Conservation (phyloP, 805 yeast genomes). For the Groenewaldozyma salmanticensis region DNA sequence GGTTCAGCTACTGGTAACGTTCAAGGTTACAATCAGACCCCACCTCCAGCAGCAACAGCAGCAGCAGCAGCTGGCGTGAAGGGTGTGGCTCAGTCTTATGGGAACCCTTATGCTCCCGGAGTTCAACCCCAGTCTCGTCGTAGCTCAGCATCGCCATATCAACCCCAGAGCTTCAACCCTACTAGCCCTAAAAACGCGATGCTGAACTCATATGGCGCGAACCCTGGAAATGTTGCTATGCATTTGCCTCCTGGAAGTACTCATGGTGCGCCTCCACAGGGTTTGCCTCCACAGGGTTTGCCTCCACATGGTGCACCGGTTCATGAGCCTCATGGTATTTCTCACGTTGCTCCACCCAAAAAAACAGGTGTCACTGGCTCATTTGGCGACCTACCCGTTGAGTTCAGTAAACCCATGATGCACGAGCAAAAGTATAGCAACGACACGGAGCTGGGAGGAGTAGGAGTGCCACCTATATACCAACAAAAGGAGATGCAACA, state of each 20-base stretch:
- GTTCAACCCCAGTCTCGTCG: not conserved
- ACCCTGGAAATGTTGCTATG: not conserved
- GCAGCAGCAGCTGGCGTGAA: too few species aligned
- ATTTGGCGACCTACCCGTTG: constrained; percentile 12
- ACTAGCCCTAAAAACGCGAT: not conserved
- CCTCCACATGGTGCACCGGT: constrained; percentile 6
- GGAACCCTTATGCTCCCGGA: constrained; percentile 9
- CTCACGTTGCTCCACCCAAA: not conserved
- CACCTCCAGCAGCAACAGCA: too few species aligned
- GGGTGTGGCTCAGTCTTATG: too few species aligned
- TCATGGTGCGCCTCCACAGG: not conserved
- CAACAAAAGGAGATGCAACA: too few species aligned
- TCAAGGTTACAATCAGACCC: too few species aligned
- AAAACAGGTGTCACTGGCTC: constrained; percentile 3
- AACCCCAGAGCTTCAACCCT: not conserved
- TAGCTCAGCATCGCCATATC: not conserved
- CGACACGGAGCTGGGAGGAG: too few species aligned
- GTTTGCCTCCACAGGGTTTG: not conserved
- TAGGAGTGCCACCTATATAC: too few species aligned
- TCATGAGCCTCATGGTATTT: not conserved
- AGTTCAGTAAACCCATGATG: constrained; percentile 3
- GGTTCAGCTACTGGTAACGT: constrained; percentile 3
- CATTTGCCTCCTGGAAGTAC: not conserved
- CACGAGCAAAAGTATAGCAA: too few species aligned
- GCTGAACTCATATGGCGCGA: not conserved